phyloP scores from a whole-genome alignment of 73 alveolate species.

The Tetrahymena malaccensis region DNA sequence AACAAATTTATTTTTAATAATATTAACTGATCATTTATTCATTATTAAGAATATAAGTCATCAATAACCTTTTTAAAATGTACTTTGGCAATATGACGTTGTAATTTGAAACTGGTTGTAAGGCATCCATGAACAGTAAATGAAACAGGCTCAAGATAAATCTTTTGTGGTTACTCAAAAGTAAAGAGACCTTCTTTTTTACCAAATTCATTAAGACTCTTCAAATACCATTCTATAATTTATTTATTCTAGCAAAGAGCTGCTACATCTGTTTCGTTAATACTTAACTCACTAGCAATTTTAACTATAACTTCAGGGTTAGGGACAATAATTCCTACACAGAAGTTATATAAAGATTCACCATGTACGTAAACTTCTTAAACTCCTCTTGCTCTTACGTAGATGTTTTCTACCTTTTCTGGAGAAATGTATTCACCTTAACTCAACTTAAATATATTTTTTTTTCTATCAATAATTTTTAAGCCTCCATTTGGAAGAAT shows the following conservation, averaged over 20 bases:
- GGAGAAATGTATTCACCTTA: constrained; percentile 98
- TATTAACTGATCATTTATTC: background rate
- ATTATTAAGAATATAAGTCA: background rate
- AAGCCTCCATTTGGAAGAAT: constrained; percentile 77
- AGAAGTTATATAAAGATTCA: constrained; percentile 63
- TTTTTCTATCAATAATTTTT: constrained; percentile 94
- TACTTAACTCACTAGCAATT: background rate
- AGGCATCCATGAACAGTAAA: background rate
- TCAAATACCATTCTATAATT: background rate
- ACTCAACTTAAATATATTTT: constrained; percentile 86
- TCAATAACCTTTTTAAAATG: background rate
- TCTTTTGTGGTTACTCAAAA: background rate
- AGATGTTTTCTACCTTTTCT: constrained; percentile 83
- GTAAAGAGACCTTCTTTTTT: background rate
- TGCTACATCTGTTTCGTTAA: background rate
- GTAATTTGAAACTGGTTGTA: background rate
- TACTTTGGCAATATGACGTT: background rate
- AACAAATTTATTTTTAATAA: no score
- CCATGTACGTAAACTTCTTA: constrained; percentile 86
- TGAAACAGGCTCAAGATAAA: constrained; percentile 10
- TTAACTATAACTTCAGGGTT: constrained; percentile 51
- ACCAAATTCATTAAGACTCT: constrained; percentile 19
- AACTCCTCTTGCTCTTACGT: constrained; percentile 54
- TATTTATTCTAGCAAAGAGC: constrained; percentile 3
- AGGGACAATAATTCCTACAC: constrained; percentile 77